A percentile compares a stretch with the other conserved stretches of the same genome.
phyloP scores from a whole-genome alignment of 1,284 basidiomycete genomes.

The Meripilus lineatus region DNA sequence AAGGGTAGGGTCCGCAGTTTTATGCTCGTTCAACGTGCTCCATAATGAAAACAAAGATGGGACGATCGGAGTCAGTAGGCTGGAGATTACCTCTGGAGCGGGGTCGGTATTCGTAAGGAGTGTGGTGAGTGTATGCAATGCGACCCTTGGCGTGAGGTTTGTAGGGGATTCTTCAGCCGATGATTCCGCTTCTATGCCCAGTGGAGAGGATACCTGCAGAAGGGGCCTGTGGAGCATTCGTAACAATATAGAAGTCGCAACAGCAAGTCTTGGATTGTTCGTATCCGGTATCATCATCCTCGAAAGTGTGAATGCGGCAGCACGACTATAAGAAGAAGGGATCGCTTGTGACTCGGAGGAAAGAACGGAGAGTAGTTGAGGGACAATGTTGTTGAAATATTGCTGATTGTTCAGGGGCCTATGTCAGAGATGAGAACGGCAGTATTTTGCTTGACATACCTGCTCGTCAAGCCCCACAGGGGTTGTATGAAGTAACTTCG shows the following conservation, averaged over 20 bases:
- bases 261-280: slow-evolving; percentile 22
- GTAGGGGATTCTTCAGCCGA: too few species aligned
- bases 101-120: slow-evolving; percentile 76
- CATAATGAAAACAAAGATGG: slow-evolving; percentile 64
- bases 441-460: slow-evolving; percentile 32
- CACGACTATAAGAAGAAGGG: slow-evolving; percentile 48
- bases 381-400: slow-evolving; percentile 53
- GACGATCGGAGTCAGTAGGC: slow-evolving; percentile 64
- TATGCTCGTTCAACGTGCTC: slow-evolving; percentile 45
- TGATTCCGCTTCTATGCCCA: too few species aligned
- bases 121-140: slow-evolving; percentile 45
- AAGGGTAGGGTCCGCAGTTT: slow-evolving; percentile 57
- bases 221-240: slow-evolving; percentile 43
- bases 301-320: slow-evolving; percentile 65
- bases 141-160: neutral
- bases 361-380: slow-evolving; percentile 48
- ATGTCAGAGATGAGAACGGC: neutral
- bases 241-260: slow-evolving; percentile 36
- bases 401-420: slow-evolving; percentile 34
- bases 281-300: slow-evolving; percentile 46
- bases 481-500: slow-evolving; percentile 49
- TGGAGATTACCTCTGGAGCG: slow-evolving; percentile 60
- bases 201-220: slow-evolving; percentile 16
- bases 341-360: slow-evolving; percentile 26
- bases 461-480: slow-evolving; percentile 49